Evolutionary conservation across 2,329 filamentous ascomycete species (phyloP).

Genomic region (Sclerotinia minor): DNA sequence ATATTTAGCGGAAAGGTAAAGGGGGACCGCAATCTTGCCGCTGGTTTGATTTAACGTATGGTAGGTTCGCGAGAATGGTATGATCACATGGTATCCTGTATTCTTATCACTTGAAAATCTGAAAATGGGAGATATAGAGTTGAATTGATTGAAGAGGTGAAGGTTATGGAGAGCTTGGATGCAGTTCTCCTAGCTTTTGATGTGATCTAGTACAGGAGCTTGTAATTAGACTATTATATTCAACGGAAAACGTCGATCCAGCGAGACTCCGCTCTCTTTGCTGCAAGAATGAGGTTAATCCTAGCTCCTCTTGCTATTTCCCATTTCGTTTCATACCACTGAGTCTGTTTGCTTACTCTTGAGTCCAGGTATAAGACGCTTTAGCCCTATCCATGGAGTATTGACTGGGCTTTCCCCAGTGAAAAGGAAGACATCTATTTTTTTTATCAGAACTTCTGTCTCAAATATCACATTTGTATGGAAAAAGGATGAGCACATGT

Average conservation of each 20-base stretch:
- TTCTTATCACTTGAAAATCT: neutral
- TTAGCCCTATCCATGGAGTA: constrained; percentile 39
- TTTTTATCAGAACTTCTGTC: neutral
- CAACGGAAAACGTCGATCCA: neutral
- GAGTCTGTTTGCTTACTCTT: neutral
- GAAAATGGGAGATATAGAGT: neutral
- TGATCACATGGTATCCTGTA: neutral
- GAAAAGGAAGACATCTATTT: constrained; percentile 53
- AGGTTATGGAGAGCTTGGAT: neutral
- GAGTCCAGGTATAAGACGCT: constrained; percentile 26
- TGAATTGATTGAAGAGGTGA: neutral
- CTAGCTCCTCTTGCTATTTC: too few species aligned
- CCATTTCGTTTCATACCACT: neutral
- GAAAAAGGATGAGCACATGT: neutral
- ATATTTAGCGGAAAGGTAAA: constrained; percentile 10
- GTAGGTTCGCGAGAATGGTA: neutral
- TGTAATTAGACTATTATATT: neutral
- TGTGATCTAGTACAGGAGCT: accelerated
- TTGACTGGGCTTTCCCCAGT: constrained; percentile 38
- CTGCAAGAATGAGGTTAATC: neutral
- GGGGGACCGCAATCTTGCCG: neutral
- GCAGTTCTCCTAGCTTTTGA: neutral
- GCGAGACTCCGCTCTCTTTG: neutral
- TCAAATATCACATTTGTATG: neutral
- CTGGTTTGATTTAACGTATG: neutral